Evolutionary conservation across 768 basidiomycete genomes (phyloP), one percentile per base, ranked within the genome.

Genomic region (Tremella yokohamensis): DNA sequence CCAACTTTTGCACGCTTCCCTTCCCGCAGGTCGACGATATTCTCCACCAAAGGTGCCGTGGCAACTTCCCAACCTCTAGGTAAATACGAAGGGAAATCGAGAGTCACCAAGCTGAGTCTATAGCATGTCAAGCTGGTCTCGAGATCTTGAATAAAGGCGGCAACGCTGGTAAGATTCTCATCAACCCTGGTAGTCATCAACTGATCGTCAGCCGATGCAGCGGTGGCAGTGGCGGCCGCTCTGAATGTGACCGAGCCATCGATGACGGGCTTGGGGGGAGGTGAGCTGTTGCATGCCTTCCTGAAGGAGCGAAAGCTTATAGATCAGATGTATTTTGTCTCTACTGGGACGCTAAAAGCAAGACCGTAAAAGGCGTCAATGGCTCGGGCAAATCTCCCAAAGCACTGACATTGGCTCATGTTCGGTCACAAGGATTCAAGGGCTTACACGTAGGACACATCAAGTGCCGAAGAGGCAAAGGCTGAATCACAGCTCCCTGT

Each of bases 91-190:
- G 6, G 42, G 22, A n/a, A n/a, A n/a, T 45, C 15, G 7, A 45
- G n/a, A 22, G 15, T 45, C 42, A 22, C 22, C 3, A 18, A 57
- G 57, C 62, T 66, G 40, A 63, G 26, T 2, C 6, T 15, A 3
- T 91, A 39, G 96, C 96, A 0, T 85, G 87, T 15, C 87, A 89
- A 71, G 93, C 90, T 16, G 96, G 94, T 0, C 76, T 98, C 26
- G 91, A 96, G 77, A 88, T 99, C 63, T 79, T 99, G 22, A 81
- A 86, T 53, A 87, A 86, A 75, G 96, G 96, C 12, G 96, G 96
- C 52, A 99, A 99, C 79, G 94, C 94, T 66, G 93, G 90, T 89
- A 70, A 48, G 80, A 60, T 4, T 65, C 11, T n/a, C 47, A 24
- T n/a, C 40, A 13, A 7, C 19, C 26, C 38, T n/a, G 49, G 48